These are phyloP conservation scores for Fusarium staphyleae DNA, from an alignment of 2,329 filamentous ascomycete genomes.

Conservation along the genomic window DNA sequence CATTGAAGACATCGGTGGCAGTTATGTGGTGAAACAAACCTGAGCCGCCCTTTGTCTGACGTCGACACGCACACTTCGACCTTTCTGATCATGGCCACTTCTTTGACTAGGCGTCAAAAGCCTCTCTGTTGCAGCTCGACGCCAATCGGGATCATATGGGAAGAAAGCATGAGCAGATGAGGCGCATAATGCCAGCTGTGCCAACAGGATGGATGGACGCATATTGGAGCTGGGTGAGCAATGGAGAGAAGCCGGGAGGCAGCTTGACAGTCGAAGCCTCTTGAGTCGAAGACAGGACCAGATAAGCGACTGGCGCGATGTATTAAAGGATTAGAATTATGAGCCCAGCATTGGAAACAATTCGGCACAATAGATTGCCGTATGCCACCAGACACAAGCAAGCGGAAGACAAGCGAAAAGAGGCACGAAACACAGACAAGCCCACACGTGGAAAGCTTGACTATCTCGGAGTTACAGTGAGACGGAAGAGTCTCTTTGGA, in stretches of 20 bases:
- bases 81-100: constrained; percentile 20
- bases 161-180: constrained; percentile 57
- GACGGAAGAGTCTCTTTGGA: constrained; percentile 27
- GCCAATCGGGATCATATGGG: constrained; percentile 52
- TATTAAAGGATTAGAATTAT: constrained; percentile 46
- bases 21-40: constrained; percentile 40
- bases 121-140: constrained; percentile 39
- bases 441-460: constrained; percentile 24
- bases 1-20: constrained; percentile 6
- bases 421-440: constrained; percentile 21
- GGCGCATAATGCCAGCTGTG: constrained; percentile 58
- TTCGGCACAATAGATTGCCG: constrained; percentile 34
- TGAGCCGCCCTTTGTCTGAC: constrained; percentile 49
- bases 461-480: constrained; percentile 22
- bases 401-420: constrained; percentile 28
- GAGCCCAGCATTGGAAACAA: constrained; percentile 37
- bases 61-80: constrained; percentile 48
- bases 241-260: constrained; percentile 7
- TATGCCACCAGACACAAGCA: constrained; percentile 26
- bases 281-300: not conserved
- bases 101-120: constrained; percentile 35
- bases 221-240: constrained; percentile 45
- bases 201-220: constrained; percentile 49
- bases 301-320: constrained; percentile 24
- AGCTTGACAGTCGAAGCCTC: constrained; percentile 12